Percentiles rank a stretch among this genome's conserved stretches.
Evolutionary conservation across 495 filamentous ascomycete genomes (phyloP).

Genomic region (Aspergillus ellipticus): DNA sequence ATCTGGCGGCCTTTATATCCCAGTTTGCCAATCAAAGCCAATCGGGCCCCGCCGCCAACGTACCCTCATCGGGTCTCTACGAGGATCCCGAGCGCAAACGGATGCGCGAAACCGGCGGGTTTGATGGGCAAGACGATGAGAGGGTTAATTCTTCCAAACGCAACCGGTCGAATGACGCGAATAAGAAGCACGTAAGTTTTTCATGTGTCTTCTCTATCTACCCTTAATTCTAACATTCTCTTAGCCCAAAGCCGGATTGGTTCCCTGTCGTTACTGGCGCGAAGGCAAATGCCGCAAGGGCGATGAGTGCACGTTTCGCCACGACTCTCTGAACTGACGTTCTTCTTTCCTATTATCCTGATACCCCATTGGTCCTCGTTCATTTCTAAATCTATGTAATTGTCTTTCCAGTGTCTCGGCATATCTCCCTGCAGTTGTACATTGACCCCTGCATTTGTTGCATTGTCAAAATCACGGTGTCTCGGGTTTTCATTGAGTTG

Average conservation of each 20-base stretch:
- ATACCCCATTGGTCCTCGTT: conserved; percentile 7
- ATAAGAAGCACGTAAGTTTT: conserved; percentile 36
- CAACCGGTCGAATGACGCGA: conserved; percentile 28
- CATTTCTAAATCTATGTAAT: conserved; percentile 7
- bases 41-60: conserved; percentile 16
- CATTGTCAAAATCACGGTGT: background rate
- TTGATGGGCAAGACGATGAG: conserved; percentile 29
- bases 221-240: conserved; percentile 14
- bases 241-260: conserved; percentile 39
- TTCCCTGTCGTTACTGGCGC: conserved; percentile 72
- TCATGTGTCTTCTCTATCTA: background rate
- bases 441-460: conserved; percentile 4
- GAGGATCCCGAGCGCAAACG: conserved; percentile 47
- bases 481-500: background rate
- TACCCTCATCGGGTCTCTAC: conserved; percentile 20
- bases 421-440: background rate
- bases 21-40: conserved; percentile 39
- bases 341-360: conserved; percentile 11
- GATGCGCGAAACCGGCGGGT: conserved; percentile 31
- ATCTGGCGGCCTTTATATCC: conserved; percentile 49
- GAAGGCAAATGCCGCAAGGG: conserved; percentile 81
- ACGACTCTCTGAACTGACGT: conserved; percentile 39
- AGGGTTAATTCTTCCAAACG: conserved; percentile 34
- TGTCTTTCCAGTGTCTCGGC: background rate
- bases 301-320: conserved; percentile 78